Evolutionary conservation across 768 basidiomycete genomes (phyloP).

Genomic region (Sporobolomyces pararoseus): DNA sequence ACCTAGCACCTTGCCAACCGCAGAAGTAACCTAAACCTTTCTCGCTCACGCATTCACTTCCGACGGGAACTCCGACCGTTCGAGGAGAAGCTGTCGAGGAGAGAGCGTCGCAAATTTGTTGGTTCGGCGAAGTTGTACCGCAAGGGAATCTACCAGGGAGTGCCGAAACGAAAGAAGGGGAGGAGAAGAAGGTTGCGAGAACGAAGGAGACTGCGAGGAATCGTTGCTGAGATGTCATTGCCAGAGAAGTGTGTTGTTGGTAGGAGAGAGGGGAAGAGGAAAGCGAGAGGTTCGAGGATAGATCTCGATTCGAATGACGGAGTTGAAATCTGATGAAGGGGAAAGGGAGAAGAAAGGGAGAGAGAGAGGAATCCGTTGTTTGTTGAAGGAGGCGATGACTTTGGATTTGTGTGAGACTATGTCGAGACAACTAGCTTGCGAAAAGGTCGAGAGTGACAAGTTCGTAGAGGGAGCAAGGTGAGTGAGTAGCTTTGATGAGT

Average conservation of each 20-base stretch:
- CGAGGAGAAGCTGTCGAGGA: conserved; percentile 8
- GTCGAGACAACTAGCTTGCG: no score
- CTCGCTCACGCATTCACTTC: conserved; percentile 8
- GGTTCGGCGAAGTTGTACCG: conserved; percentile 19
- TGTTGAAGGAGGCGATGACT: no score
- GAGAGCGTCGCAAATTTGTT: conserved; percentile 22
- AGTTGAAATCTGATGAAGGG: background rate
- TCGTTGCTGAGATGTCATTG: background rate
- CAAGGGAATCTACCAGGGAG: conserved; percentile 32
- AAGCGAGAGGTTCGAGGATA: background rate
- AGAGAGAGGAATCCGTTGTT: background rate
- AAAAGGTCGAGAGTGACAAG: no score
- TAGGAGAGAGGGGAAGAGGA: background rate
- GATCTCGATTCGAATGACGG: background rate
- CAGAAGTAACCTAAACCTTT: conserved; percentile 11
- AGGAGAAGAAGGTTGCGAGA: conserved; percentile 10
- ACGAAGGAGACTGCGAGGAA: background rate
- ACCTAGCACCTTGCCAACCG: conserved; percentile 26
- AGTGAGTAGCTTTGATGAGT: no score
- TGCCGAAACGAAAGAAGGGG: background rate
- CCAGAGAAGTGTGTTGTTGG: no score
- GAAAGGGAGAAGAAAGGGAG: background rate
- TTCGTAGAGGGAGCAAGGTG: no score
- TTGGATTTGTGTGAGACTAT: no score
- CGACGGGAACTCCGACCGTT: conserved; percentile 17